Evolutionary conservation across 371 early-diverging fungal species (phyloP).

Genomic region (Actinomucor elegans): DNA sequence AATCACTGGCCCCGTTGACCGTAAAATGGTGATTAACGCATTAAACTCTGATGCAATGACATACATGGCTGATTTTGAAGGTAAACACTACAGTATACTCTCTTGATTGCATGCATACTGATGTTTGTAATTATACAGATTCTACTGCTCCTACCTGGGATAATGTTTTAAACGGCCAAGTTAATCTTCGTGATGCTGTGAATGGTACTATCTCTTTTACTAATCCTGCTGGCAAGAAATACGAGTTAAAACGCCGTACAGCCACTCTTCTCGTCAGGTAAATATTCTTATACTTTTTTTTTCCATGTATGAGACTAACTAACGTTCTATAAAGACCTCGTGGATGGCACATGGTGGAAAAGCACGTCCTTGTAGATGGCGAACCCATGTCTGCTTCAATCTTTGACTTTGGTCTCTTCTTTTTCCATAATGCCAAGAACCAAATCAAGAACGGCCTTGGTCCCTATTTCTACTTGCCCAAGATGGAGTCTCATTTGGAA

Average conservation of each 20-base stretch:
- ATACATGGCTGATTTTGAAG: constrained; percentile 98
- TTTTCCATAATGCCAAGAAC: constrained; percentile 92
- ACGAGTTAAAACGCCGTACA: constrained; percentile 82
- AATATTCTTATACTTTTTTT: not conserved
- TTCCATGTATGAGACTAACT: not conserved
- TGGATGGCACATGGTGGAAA: constrained; percentile 97
- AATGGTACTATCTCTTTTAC: constrained; percentile 81
- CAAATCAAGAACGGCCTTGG: constrained; percentile 81
- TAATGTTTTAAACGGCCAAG: constrained; percentile 83
- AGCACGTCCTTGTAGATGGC: constrained; percentile 89
- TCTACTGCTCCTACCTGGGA: constrained; percentile 95
- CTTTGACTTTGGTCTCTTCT: constrained; percentile 95
- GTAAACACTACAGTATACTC: too few relatives aligned
- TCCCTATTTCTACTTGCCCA: constrained; percentile 98
- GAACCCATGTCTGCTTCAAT: constrained; percentile 89
- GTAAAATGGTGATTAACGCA: constrained; percentile 98
- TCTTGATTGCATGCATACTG: too few relatives aligned
- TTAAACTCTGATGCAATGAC: constrained; percentile 91
- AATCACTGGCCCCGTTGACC: constrained; percentile 96
- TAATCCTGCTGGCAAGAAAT: constrained; percentile 89
- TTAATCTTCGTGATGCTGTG: constrained; percentile 92
- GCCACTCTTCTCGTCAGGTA: constrained; percentile 90
- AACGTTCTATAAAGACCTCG: constrained; percentile 68
- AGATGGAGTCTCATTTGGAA: constrained; percentile 96
- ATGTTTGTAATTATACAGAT: constrained; percentile 62